phyloP scores from a whole-genome alignment of 169 alveolate genomes.

The Eimeria acervulina region DNA sequence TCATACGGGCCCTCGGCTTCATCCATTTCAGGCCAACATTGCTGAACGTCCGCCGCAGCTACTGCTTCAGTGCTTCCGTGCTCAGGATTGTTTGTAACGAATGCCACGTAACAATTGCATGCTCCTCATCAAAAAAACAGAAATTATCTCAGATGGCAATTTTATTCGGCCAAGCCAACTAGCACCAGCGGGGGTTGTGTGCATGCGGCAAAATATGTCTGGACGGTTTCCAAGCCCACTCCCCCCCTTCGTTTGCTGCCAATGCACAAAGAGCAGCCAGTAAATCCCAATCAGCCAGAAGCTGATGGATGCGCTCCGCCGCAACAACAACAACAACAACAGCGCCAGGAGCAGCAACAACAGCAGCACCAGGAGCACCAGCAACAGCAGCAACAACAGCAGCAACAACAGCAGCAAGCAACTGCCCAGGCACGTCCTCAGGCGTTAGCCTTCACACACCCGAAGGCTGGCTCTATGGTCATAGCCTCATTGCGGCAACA shows the following conservation, averaged over 20 bases:
- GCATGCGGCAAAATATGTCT: constrained; percentile 8
- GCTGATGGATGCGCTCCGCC: background rate
- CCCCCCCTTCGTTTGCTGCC: background rate
- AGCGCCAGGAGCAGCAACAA: background rate
- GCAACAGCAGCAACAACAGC: constrained; percentile 1
- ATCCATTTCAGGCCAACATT: background rate
- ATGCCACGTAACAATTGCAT: background rate
- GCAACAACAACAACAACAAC: constrained; percentile 11
- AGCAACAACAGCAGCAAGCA: constrained; percentile 13
- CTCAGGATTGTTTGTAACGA: background rate
- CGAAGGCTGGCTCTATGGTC: constrained; percentile 63
- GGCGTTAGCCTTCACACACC: constrained; percentile 30
- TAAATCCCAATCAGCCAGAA: background rate
- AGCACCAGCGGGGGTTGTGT: background rate
- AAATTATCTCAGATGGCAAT: background rate
- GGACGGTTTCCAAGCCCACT: background rate
- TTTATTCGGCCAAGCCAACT: background rate
- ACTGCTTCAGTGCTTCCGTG: background rate
- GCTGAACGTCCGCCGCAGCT: background rate
- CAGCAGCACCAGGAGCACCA: background rate
- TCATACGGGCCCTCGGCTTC: background rate
- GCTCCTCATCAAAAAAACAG: too few relatives aligned
- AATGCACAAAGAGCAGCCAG: constrained; percentile 5
- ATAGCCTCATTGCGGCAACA: constrained; percentile 85
- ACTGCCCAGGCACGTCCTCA: background rate